Conservation (phyloP, 2,329 filamentous ascomycete genomes). For the Pseudopyrenochaeta lycopersici region DNA sequence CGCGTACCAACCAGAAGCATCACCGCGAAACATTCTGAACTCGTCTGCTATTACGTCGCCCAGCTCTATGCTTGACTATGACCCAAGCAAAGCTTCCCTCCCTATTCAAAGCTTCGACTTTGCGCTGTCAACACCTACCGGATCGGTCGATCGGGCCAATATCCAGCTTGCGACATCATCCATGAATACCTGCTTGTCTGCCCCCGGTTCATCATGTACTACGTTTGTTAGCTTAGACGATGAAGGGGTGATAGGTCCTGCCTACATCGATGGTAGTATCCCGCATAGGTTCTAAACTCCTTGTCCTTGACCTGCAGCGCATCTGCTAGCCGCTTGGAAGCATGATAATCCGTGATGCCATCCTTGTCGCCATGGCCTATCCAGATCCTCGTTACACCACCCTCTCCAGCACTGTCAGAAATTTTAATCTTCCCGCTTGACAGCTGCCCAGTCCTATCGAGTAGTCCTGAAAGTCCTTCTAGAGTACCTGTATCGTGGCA, state of each 20-base stretch:
- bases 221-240: slow-evolving; percentile 18
- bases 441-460: slow-evolving; percentile 75
- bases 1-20: slow-evolving; percentile 9
- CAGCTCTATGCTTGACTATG: slow-evolving; percentile 7
- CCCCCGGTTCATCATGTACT: slow-evolving; percentile 50
- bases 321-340: slow-evolving; percentile 71
- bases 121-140: slow-evolving; percentile 36
- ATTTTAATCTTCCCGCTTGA: slow-evolving; percentile 62
- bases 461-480: slow-evolving; percentile 78
- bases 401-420: slow-evolving; percentile 54
- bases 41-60: slow-evolving; percentile 13
- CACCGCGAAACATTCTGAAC: background rate
- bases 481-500: slow-evolving; percentile 86
- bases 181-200: slow-evolving; percentile 44
- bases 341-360: slow-evolving; percentile 71
- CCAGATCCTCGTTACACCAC: slow-evolving; percentile 71
- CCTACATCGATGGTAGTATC: slow-evolving; percentile 76
- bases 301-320: slow-evolving; percentile 69
- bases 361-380: slow-evolving; percentile 82
- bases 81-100: slow-evolving; percentile 2
- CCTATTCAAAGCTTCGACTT: slow-evolving; percentile 44
- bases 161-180: slow-evolving; percentile 50
- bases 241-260: background rate
- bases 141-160: slow-evolving; percentile 40
- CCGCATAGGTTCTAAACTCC: slow-evolving; percentile 76